A percentile compares a stretch with the other conserved stretches of the same genome.
phyloP scores from a whole-genome alignment of 2,329 filamentous ascomycete species.

The Ophiocordyceps camponoti-saundersi region DNA sequence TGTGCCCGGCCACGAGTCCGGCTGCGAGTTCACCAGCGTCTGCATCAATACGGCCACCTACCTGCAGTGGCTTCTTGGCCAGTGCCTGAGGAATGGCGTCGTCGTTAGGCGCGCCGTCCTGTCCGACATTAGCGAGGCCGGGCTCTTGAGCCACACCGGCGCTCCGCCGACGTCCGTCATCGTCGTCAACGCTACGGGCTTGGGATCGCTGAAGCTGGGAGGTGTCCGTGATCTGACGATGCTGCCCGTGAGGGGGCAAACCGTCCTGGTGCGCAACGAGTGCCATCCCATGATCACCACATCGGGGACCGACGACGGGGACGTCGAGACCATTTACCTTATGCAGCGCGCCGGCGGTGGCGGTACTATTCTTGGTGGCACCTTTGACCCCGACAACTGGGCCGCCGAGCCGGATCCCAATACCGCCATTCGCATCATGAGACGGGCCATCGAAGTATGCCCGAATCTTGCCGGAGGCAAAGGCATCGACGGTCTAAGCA shows the following conservation, averaged over 20 bases:
- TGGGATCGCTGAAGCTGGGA: slow-evolving; percentile 58
- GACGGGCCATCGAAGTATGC: slow-evolving; percentile 47
- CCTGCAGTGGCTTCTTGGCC: slow-evolving; percentile 67
- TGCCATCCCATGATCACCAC: slow-evolving; percentile 50
- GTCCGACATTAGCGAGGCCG: slow-evolving; percentile 56
- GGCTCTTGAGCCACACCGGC: slow-evolving; percentile 30
- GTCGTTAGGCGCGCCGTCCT: slow-evolving; percentile 46
- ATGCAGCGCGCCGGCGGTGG: slow-evolving; percentile 72
- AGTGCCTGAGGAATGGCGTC: slow-evolving; percentile 60
- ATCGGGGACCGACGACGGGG: slow-evolving; percentile 58
- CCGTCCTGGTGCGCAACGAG: slow-evolving; percentile 69
- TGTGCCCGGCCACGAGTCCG: slow-evolving; percentile 49
- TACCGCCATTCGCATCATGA: slow-evolving; percentile 71
- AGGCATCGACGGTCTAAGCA: slow-evolving; percentile 54
- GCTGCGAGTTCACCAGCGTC: slow-evolving; percentile 62
- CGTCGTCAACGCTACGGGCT: slow-evolving; percentile 71
- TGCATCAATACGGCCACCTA: slow-evolving; percentile 88
- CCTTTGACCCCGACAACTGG: slow-evolving; percentile 66
- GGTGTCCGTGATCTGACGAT: slow-evolving; percentile 65
- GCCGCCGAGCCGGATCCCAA: slow-evolving; percentile 63
- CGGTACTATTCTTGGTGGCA: slow-evolving; percentile 75
- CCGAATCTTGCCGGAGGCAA: slow-evolving; percentile 47
- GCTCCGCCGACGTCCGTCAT: slow-evolving; percentile 35
- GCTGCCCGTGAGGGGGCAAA: slow-evolving; percentile 65
- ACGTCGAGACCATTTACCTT: slow-evolving; percentile 58